These are phyloP conservation scores for Naematelia aurantialba DNA, from an alignment of 768 basidiomycete genomes.

Conservation along the genomic window DNA sequence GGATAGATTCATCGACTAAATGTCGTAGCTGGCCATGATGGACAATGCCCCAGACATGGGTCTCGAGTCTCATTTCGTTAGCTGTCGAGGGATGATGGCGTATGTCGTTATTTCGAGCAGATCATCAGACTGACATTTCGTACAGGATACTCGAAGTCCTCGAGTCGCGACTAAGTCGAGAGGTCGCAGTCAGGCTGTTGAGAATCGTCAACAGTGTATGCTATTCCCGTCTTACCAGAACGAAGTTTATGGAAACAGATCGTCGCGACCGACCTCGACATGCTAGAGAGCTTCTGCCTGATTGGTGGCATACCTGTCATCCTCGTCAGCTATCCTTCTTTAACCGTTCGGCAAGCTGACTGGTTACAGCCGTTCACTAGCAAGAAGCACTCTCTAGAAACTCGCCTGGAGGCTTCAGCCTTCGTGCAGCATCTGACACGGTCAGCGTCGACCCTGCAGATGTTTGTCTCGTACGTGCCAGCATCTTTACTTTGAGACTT, in stretches of 20 bases:
- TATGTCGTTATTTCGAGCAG: conserved; percentile 12
- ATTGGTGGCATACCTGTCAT: conserved; percentile 85
- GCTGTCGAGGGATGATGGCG: conserved; percentile 90
- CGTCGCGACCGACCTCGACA: conserved; percentile 67
- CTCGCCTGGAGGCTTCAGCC: conserved; percentile 88
- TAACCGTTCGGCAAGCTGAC: background rate
- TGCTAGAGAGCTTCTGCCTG: conserved; percentile 91
- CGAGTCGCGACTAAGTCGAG: conserved; percentile 78
- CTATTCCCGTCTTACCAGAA: conserved; percentile 7
- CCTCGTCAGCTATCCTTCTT: conserved; percentile 56
- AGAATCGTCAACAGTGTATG: conserved; percentile 83
- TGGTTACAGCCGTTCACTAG: conserved; percentile 69
- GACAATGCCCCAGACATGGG: conserved; percentile 67
- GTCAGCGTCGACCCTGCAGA: conserved; percentile 88
- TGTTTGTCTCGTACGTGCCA: conserved; percentile 91
- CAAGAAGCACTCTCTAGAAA: conserved; percentile 88
- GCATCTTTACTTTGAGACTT: background rate
- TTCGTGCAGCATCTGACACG: conserved; percentile 85
- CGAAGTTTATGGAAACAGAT: conserved; percentile 45
- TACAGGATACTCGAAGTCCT: conserved; percentile 74
- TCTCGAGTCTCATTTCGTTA: conserved; percentile 81
- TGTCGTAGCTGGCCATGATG: conserved; percentile 65
- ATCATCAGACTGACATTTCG: background rate
- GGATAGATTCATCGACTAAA: background rate
- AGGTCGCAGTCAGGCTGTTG: conserved; percentile 77